phyloP scores from a whole-genome alignment of 306 rosid species.

The Gastrolobium villosum region DNA sequence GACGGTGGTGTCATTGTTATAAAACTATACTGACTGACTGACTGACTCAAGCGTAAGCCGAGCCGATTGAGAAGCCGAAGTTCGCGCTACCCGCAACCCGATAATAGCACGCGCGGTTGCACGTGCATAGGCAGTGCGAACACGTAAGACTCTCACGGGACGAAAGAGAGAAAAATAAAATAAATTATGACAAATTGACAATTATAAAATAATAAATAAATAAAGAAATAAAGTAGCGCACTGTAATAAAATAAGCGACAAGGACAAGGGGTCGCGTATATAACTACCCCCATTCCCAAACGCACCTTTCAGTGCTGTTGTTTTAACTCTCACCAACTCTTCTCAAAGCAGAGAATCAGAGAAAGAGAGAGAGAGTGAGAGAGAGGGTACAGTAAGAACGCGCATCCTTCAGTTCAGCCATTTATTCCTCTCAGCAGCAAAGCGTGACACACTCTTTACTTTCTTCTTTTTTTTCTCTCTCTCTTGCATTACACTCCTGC shows the following conservation, averaged over 20 bases:
- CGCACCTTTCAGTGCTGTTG: conserved; percentile 48
- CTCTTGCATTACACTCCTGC: conserved; percentile 26
- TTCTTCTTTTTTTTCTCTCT: conserved; percentile 34
- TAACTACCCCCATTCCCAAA: conserved; percentile 55
- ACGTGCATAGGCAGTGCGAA: conserved; percentile 64
- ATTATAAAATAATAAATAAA: not conserved
- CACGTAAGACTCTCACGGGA: conserved; percentile 42
- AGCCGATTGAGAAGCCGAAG: conserved; percentile 72
- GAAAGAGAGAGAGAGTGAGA: not conserved
- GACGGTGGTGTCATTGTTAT: not conserved
- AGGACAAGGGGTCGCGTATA: conserved; percentile 50
- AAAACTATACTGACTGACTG: conserved; percentile 3
- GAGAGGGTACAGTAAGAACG: not conserved
- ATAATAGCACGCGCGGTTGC: conserved; percentile 64
- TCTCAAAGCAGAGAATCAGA: conserved; percentile 18
- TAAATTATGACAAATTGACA: not conserved
- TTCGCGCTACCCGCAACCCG: conserved; percentile 63
- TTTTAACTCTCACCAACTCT: conserved; percentile 58
- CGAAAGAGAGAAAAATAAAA: not conserved
- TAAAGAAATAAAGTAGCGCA: not conserved
- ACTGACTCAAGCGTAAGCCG: conserved; percentile 53
- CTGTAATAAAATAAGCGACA: conserved; percentile 24
- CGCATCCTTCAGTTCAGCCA: conserved; percentile 40
- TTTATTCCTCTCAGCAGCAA: conserved; percentile 56
- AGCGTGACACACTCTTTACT: conserved; percentile 58